phyloP scores from a whole-genome alignment of 2,329 filamentous ascomycete genomes.

The Verticillium nubilum region DNA sequence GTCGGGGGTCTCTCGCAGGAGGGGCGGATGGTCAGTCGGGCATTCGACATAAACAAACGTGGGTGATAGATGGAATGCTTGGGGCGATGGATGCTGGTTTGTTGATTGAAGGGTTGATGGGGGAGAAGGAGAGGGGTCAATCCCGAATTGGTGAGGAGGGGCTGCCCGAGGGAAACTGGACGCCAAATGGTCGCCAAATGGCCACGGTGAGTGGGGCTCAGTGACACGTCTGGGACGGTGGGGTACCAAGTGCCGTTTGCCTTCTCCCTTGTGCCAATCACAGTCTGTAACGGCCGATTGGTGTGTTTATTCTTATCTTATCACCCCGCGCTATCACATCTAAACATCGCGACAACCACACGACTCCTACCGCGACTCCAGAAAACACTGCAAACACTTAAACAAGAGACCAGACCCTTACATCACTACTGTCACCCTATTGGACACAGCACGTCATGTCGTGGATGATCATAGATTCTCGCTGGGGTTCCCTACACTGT shows the following conservation, averaged over 20 bases:
- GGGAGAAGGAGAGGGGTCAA: neutral
- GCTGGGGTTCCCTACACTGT: neutral
- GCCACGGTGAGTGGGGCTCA: neutral
- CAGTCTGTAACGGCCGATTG: neutral
- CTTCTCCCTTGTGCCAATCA: neutral
- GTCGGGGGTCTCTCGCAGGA: neutral
- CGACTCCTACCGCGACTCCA: neutral
- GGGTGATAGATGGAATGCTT: neutral
- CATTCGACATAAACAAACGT: neutral
- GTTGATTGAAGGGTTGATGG: neutral
- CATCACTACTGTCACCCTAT: neutral
- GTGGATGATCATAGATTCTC: neutral
- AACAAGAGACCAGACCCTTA: neutral
- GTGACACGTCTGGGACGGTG: neutral
- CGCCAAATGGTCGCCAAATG: neutral
- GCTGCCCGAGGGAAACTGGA: neutral
- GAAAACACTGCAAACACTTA: neutral
- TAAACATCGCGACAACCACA: neutral
- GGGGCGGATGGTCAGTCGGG: neutral
- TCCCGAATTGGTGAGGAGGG: conserved; percentile 6
- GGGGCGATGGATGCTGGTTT: conserved; percentile 1
- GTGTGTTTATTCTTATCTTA: conserved; percentile 8
- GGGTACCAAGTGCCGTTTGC: neutral
- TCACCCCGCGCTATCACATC: conserved; percentile 8
- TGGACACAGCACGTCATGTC: neutral